Evolutionary conservation across 805 yeast species (phyloP), one percentile per base, ranked within the genome.

Genomic region (Candida germanica): DNA sequence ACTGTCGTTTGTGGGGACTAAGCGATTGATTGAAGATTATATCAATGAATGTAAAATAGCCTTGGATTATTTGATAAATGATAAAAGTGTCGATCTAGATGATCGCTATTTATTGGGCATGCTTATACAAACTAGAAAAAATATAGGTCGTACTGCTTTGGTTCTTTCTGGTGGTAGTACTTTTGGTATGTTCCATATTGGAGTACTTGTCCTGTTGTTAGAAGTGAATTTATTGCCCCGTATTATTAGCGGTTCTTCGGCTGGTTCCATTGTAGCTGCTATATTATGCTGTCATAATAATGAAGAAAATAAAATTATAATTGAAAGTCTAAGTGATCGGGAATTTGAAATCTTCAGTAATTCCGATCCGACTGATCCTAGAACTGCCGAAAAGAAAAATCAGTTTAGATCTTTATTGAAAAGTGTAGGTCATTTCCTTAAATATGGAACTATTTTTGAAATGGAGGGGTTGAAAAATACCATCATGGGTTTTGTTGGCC

Each of bases 91-190:
- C 10, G 58, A 66, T 8, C 43, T 86, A 20, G 91, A 84, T 54
- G 88, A 82, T 42, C 58, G 76, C 9, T 80, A 84, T 49, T 67
- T 86, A 11, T 63, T 91, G 38, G 85, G 85, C 2, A 85, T 86
- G 74, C 65, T 91, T 22, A 76, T 84, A 26, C 95, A 91, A 54
- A 86, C 97, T 0, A 71, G 96, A 41, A 85, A 85, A 56, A 87
- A 89, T 50, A 86, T 86, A 34, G 99, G 99, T 0, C 71, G 96
- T 37, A 89, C 98, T 0, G 98, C 98, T 0, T 65, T 93, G 18
- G 87, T 94, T n/a, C 71, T 93, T 36, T 83, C 95, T 31, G 99
- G 99, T 1, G 99, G 99, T 2, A 88, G 95, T 2, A 85, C 95
- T 4, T 85, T 91, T 64, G 98, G 98, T 0, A 62, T 91, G 33